Evolutionary conservation across 208 protist genomes (phyloP).

Genomic region (Acanthamoeba healyi): DNA sequence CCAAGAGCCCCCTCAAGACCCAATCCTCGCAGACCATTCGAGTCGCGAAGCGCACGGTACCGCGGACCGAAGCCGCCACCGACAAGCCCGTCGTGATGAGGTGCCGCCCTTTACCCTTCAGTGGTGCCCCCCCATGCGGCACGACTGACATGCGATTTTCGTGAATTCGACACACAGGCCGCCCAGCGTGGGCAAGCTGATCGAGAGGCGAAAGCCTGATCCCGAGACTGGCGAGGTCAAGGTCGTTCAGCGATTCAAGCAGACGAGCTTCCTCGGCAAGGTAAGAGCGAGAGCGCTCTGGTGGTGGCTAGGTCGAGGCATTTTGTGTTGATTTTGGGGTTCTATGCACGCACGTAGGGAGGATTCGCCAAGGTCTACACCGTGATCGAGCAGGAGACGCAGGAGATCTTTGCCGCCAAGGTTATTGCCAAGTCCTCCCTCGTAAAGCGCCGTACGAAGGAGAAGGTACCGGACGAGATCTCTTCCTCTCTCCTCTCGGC

Average conservation of each 20-base stretch:
- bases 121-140: too few species aligned
- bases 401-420: conserved; percentile 95
- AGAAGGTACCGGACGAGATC: too few species aligned
- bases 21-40: conserved; percentile 24
- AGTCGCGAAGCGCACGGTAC: background rate
- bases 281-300: too few species aligned
- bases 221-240: conserved; percentile 33
- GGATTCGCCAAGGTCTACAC: conserved; percentile 98
- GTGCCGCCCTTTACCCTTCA: too few species aligned
- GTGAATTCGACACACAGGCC: too few species aligned
- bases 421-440: conserved; percentile 94
- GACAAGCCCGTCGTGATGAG: background rate
- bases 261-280: conserved; percentile 50
- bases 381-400: conserved; percentile 90
- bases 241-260: background rate
- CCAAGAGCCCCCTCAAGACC: conserved; percentile 14
- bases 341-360: conserved; percentile 88
- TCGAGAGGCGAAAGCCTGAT: conserved; percentile 30
- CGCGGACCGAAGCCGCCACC: background rate
- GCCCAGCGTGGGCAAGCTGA: conserved; percentile 31
- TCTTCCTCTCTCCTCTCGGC: too few species aligned
- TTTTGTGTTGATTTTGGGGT: too few species aligned
- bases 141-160: too few species aligned
- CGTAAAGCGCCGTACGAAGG: conserved; percentile 94
- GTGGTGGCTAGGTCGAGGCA: too few species aligned